Conservation (phyloP, 805 yeast species). For the Ogataea polymorpha region DNA sequence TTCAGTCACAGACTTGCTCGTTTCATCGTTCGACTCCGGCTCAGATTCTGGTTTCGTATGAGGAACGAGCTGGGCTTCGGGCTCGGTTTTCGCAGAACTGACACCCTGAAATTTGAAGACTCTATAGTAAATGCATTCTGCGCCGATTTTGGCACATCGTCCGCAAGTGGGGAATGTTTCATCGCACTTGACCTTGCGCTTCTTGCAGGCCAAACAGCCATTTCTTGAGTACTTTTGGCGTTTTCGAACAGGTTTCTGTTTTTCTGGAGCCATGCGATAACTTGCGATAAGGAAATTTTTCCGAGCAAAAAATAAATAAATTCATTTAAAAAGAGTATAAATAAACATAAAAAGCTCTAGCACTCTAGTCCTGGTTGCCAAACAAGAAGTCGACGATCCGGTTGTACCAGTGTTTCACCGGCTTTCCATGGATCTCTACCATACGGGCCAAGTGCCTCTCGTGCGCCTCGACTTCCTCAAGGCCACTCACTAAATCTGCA, state of each 20-base stretch:
- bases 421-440: conserved; percentile 7
- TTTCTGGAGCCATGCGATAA: conserved; percentile 1
- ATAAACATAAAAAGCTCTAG: background rate
- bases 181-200: conserved; percentile 38
- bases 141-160: conserved; percentile 34
- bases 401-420: conserved; percentile 14
- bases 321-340: background rate
- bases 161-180: conserved; percentile 34
- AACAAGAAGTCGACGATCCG: conserved; percentile 14
- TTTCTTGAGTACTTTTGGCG: conserved; percentile 38
- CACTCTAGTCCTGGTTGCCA: conserved; percentile 7
- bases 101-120: conserved; percentile 26
- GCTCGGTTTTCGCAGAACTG: background rate
- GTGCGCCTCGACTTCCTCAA: conserved; percentile 58
- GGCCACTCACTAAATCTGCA: conserved; percentile 53
- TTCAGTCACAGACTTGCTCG: conserved; percentile 9
- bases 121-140: conserved; percentile 35
- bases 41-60: background rate
- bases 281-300: background rate
- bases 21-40: background rate
- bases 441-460: conserved; percentile 34
- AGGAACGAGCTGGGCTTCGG: background rate
- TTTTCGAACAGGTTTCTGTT: conserved; percentile 17
- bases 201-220: conserved; percentile 41
- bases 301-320: background rate